These are phyloP conservation scores for Deuterostichococcus epilithicus DNA, from an alignment of 139 green algal species.

Conservation along the genomic window DNA sequence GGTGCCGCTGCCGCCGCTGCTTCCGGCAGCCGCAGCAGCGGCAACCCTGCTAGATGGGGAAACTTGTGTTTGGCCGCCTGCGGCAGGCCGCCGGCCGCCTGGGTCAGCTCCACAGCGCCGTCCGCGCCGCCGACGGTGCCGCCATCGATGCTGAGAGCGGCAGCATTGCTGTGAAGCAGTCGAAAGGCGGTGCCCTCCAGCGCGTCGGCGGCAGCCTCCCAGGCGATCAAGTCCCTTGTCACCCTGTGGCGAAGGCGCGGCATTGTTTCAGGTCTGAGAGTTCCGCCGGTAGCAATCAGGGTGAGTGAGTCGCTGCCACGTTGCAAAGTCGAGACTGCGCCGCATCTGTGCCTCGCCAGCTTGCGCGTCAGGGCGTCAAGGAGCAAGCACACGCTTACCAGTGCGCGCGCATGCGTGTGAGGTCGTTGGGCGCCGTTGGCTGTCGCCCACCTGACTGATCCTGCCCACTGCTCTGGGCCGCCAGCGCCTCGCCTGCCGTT, in stretches of 20 bases:
- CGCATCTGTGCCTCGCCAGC: no score
- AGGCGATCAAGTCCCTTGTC: not conserved
- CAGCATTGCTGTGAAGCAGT: not conserved
- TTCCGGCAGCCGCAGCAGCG: constrained; percentile 13
- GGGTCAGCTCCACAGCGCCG: not conserved
- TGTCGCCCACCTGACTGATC: not conserved
- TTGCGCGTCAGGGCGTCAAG: no score
- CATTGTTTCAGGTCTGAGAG: no score
- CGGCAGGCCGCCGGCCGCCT: not conserved
- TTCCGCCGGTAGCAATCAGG: not conserved
- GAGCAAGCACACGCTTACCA: not conserved
- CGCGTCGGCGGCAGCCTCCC: not conserved
- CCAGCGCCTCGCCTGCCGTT: not conserved
- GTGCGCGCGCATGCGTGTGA: not conserved
- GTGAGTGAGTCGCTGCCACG: not conserved
- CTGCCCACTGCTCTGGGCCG: not conserved
- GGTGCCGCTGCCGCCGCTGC: constrained; percentile 9
- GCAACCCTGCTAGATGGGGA: constrained; percentile 9
- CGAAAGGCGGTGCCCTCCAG: not conserved
- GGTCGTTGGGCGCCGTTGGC: not conserved
- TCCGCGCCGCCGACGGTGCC: not conserved
- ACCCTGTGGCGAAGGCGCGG: not conserved
- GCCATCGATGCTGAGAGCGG: not conserved
- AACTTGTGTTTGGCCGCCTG: not conserved
- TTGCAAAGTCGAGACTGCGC: no score